These are phyloP conservation scores for Paramecium biaurelia DNA, from an alignment of 73 alveolate species.

Conservation along the genomic window DNA sequence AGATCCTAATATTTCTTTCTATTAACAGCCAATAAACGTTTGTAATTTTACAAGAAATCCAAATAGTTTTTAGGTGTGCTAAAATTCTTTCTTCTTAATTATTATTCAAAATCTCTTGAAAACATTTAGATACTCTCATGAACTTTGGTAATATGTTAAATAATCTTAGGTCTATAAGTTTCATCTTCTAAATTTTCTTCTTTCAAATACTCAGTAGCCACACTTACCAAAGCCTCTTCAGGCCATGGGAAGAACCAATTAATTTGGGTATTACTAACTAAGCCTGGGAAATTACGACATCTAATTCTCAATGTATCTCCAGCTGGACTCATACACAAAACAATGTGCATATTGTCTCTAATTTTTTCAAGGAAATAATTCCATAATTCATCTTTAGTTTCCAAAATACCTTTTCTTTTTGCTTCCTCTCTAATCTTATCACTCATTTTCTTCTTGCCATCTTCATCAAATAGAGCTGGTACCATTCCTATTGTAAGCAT, in stretches of 20 bases:
- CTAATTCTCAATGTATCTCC: slow-evolving; percentile 70
- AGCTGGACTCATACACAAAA: slow-evolving; percentile 73
- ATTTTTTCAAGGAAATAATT: slow-evolving; percentile 67
- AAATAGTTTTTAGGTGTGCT: slow-evolving; percentile 98
- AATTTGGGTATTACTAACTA: slow-evolving; percentile 69
- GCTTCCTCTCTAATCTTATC: slow-evolving; percentile 88
- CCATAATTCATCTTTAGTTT: slow-evolving; percentile 95
- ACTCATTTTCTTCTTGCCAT: slow-evolving; percentile 92
- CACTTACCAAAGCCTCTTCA: slow-evolving; percentile 80
- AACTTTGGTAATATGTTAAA: slow-evolving; percentile 90
- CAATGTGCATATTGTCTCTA: slow-evolving; percentile 65
- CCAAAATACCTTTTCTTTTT: slow-evolving; percentile 89
- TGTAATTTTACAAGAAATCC: slow-evolving; percentile 93
- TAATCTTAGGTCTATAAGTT: slow-evolving; percentile 77
- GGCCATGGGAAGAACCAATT: slow-evolving; percentile 79
- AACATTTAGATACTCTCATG: slow-evolving; percentile 82
- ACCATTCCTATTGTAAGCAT: slow-evolving; percentile 91
- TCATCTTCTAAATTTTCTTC: slow-evolving; percentile 81
- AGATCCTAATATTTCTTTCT: slow-evolving; percentile 80
- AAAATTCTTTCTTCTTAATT: slow-evolving; percentile 93
- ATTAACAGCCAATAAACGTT: slow-evolving; percentile 74
- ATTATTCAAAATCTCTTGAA: slow-evolving; percentile 89
- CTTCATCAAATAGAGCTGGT: slow-evolving; percentile 85
- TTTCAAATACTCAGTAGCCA: slow-evolving; percentile 89
- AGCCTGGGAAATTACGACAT: slow-evolving; percentile 69